Percentiles rank a stretch among this genome's conserved stretches.
Conservation (phyloP, 352 stramenopile genomes). For the Phytophthora meadii region DNA sequence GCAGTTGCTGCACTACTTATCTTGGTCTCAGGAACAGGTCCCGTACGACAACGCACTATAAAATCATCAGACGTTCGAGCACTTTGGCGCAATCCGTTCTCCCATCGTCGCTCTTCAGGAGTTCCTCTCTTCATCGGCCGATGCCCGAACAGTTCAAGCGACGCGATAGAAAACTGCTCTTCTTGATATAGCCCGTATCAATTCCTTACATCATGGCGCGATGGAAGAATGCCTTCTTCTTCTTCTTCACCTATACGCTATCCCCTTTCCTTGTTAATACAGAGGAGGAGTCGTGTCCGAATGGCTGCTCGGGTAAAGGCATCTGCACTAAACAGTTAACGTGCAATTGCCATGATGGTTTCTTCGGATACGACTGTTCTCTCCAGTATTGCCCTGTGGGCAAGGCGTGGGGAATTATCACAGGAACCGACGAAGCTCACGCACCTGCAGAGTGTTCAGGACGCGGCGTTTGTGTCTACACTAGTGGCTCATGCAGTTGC, state of each 20-base stretch:
- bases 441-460: slow-evolving; percentile 58
- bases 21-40: slow-evolving; percentile 3
- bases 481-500: slow-evolving; percentile 79
- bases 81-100: slow-evolving; percentile 14
- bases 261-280: background rate
- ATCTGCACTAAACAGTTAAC: slow-evolving; percentile 65
- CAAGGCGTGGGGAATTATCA: slow-evolving; percentile 66
- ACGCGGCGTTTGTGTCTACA: slow-evolving; percentile 73
- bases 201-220: slow-evolving; percentile 6
- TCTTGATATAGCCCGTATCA: background rate
- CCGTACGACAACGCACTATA: background rate
- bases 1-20: slow-evolving; percentile 10
- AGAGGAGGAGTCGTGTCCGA: slow-evolving; percentile 50
- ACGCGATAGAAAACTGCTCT: slow-evolving; percentile 34
- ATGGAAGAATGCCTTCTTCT: background rate
- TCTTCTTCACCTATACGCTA: slow-evolving; percentile 9
- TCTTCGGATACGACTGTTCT: slow-evolving; percentile 74
- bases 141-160: slow-evolving; percentile 19
- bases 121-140: slow-evolving; percentile 18
- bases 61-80: background rate
- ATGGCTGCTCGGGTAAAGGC: slow-evolving; percentile 64
- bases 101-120: slow-evolving; percentile 21
- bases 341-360: slow-evolving; percentile 63
- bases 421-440: slow-evolving; percentile 54
- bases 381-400: slow-evolving; percentile 49